Base-by-base conservation (phyloP, 192 early-diverging fungal genomes). In the Gaertneriomyces sp. region DNA sequence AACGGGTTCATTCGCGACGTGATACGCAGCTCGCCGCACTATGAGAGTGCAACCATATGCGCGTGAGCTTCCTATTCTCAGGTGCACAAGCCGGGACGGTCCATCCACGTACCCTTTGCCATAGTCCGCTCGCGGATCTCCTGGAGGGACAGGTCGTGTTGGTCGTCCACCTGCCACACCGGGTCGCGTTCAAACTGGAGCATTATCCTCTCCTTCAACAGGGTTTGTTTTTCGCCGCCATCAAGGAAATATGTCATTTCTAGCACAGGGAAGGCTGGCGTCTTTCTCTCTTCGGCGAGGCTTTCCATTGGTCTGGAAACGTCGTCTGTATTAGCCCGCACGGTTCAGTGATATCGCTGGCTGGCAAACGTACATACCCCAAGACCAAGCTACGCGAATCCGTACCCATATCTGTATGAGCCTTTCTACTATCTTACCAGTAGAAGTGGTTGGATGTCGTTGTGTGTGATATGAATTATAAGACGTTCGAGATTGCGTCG, bases 191-290 rank as follows among this genome's bases (percentile, higher is more conserved):
- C 91, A 19, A 95, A 81, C 73, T 90, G 84, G 25, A 90, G 76
- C 89, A 92, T 92, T 64, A 93, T 83, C 67, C 77, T 82, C 74
- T 93, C 89, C 79, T 87, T 88, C 47, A 84, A 66, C 81, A 85
- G 81, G 16, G 85, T 86, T 58, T 66, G 70, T 41, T 86, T 75
- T 53, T 83, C 77, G 61, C 86, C 89, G 47, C 92, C 90, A 54
- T 96, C 93, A 45, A 96, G 69, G 70, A 88, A 88, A 72, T 90
- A 85, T 12, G 93, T 92, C 76, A 96, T 61, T 44, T 88, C 85
- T 33, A 86, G 80, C 61, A 93, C 75, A 40, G 89, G 80, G 66
- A 95, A 95, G 17, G 83, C 80, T 6, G 89, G 85, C 44, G 81
- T 80, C 45, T 71, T 76, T 71, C 93, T 83, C 85, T 95, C 93